These are phyloP conservation scores for Fremontodendron californicum DNA, from an alignment of 345 rosid genomes.

Conservation along the genomic window DNA sequence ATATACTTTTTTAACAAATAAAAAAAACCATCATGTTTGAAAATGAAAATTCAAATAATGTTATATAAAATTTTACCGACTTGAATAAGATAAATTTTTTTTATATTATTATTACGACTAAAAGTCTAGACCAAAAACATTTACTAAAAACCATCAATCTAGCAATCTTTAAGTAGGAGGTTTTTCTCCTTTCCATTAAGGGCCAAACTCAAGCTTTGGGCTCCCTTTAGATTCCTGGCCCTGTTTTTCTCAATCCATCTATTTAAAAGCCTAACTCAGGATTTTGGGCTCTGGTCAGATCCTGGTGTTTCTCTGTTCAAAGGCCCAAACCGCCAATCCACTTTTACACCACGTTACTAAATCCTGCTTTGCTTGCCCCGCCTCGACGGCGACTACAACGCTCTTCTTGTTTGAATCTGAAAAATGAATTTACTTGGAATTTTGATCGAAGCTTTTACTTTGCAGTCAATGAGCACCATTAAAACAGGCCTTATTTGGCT, in stretches of 20 bases:
- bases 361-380: background rate
- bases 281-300: too few species aligned
- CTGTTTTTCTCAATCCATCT: background rate
- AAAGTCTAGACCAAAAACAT: background rate
- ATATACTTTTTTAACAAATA: too few species aligned
- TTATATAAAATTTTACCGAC: too few species aligned
- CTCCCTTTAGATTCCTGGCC: background rate
- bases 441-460: background rate
- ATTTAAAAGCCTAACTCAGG: too few species aligned
- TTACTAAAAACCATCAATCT: too few species aligned
- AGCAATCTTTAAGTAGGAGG: too few species aligned
- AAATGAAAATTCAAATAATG: too few species aligned
- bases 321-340: background rate
- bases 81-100: too few species aligned
- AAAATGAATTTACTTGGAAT: background rate
- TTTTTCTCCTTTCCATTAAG: too few species aligned
- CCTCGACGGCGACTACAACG: background rate
- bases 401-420: background rate
- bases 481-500: conserved; percentile 8
- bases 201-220: background rate
- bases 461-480: background rate
- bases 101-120: too few species aligned
- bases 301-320: background rate
- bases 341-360: too few species aligned
- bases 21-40: too few species aligned